These are phyloP conservation scores for Cocos nucifera DNA, from an alignment of 176 grass and related monocot genomes.

Conservation along the genomic window DNA sequence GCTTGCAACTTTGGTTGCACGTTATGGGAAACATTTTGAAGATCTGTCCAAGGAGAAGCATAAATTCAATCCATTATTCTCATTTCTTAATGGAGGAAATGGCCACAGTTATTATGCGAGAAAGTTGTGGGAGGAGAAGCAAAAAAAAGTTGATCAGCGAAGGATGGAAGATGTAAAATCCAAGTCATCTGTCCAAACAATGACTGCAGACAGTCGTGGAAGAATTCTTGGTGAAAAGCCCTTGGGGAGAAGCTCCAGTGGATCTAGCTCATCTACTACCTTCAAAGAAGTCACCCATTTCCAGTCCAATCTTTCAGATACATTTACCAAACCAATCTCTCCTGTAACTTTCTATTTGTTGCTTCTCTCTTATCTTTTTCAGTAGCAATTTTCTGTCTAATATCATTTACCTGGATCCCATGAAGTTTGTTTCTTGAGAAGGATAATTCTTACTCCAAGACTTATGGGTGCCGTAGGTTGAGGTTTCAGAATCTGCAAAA, in stretches of 20 bases:
- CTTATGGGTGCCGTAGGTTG: conserved; percentile 37
- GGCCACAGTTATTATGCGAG: conserved; percentile 68
- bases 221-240: conserved; percentile 92
- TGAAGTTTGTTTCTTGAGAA: neutral
- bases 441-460: too few species aligned
- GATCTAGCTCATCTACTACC: conserved; percentile 27
- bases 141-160: conserved; percentile 43
- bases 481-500: conserved; percentile 44
- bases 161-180: conserved; percentile 30
- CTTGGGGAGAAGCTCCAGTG: conserved; percentile 57
- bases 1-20: conserved; percentile 76
- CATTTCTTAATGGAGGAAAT: conserved; percentile 71
- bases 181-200: conserved; percentile 45
- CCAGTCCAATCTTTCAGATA: conserved; percentile 64
- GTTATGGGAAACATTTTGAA: conserved; percentile 85
- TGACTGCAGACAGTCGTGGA: conserved; percentile 78
- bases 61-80: conserved; percentile 64
- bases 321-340: conserved; percentile 66
- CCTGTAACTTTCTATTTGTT: conserved; percentile 39
- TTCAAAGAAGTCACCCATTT: conserved; percentile 56
- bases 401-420: too few species aligned
- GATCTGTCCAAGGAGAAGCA: conserved; percentile 90
- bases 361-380: conserved; percentile 12
- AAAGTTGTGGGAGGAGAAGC: conserved; percentile 86
- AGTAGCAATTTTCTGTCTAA: neutral